These are phyloP conservation scores for Glomus cerebriforme DNA, from an alignment of 192 early-diverging fungal species.

Conservation along the genomic window DNA sequence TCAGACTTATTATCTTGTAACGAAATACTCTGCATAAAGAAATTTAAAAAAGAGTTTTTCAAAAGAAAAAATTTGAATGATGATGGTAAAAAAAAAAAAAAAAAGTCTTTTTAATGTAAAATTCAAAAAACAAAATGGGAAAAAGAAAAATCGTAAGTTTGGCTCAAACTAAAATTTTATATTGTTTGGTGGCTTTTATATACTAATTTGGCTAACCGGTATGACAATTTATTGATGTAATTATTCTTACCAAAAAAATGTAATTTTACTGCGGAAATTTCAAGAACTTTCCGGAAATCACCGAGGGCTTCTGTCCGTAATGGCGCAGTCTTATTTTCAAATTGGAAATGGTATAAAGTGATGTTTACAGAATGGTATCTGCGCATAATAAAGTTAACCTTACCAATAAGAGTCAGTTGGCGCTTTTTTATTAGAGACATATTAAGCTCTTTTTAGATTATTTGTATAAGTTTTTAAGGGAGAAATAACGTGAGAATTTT, in stretches of 20 bases:
- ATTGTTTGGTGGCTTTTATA: background rate
- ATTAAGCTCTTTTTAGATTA: no score
- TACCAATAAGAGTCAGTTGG: no score
- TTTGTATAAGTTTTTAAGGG: no score
- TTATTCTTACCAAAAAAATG: background rate
- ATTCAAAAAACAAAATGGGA: background rate
- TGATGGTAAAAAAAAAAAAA: background rate
- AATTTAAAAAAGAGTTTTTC: background rate
- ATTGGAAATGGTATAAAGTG: no score
- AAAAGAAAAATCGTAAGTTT: background rate
- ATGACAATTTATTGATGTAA: background rate
- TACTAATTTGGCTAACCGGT: background rate
- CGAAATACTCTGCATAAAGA: slow-evolving; percentile 17
- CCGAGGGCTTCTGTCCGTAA: no score
- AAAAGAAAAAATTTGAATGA: background rate
- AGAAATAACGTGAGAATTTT: no score
- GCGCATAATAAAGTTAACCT: no score
- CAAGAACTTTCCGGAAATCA: no score
- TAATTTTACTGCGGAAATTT: background rate
- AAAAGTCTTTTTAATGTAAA: background rate
- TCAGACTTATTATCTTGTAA: slow-evolving; percentile 2
- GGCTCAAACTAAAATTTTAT: background rate
- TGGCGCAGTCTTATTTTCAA: no score
- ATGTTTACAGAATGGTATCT: no score
- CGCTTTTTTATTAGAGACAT: no score